Evolutionary conservation across 257 asterid genomes (phyloP).

Genomic region (Osmanthus fragrans): DNA sequence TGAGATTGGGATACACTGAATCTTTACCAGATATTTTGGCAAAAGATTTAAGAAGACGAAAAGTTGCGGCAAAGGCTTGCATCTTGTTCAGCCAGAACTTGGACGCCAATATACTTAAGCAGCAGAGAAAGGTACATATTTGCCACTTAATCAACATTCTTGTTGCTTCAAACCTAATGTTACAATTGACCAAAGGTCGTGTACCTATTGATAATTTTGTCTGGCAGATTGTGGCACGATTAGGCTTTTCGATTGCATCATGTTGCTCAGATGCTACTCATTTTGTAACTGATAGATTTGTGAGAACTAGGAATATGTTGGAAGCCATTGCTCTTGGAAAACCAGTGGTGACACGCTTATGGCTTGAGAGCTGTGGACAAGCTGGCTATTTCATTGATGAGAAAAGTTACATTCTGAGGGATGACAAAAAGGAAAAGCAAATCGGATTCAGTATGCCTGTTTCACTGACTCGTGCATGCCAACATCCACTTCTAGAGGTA

Average conservation of each 20-base stretch:
- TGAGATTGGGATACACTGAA: slow-evolving; percentile 54
- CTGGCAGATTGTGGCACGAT: slow-evolving; percentile 54
- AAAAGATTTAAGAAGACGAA: slow-evolving; percentile 55
- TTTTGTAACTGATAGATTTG: slow-evolving; percentile 69
- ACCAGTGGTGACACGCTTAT: slow-evolving; percentile 71
- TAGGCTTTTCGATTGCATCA: slow-evolving; percentile 59
- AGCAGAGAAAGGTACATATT: slow-evolving; percentile 60
- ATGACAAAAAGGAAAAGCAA: slow-evolving; percentile 75
- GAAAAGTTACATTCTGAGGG: slow-evolving; percentile 67
- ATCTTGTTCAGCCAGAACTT: slow-evolving; percentile 78
- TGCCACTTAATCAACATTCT: background rate
- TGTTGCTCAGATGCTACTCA: slow-evolving; percentile 76
- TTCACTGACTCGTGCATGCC: slow-evolving; percentile 61
- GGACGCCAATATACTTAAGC: slow-evolving; percentile 47
- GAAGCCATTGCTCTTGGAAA: slow-evolving; percentile 78
- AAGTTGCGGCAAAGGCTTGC: slow-evolving; percentile 37
- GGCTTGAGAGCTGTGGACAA: slow-evolving; percentile 83
- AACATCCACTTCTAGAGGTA: slow-evolving; percentile 70
- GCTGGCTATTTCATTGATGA: slow-evolving; percentile 60
- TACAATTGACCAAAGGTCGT: slow-evolving; percentile 2
- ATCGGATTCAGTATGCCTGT: slow-evolving; percentile 64
- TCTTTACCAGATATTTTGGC: slow-evolving; percentile 59
- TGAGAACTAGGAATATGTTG: slow-evolving; percentile 78
- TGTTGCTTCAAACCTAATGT: slow-evolving; percentile 10
- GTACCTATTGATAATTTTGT: slow-evolving; percentile 22